These are phyloP conservation scores for Ceratobasidium sp. DNA, from an alignment of 1,284 basidiomycete species.

Conservation along the genomic window DNA sequence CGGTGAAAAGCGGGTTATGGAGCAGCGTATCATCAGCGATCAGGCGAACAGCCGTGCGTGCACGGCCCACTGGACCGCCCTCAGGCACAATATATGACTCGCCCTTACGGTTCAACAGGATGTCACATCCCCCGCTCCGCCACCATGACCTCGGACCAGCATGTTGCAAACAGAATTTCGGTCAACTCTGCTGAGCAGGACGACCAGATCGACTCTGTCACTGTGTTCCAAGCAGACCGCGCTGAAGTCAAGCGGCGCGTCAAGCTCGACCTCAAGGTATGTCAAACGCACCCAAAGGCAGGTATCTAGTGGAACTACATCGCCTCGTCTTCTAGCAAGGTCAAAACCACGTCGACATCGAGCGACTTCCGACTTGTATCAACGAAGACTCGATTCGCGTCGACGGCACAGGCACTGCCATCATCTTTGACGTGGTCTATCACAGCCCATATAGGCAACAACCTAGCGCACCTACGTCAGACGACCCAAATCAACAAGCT, in stretches of 20 bases:
- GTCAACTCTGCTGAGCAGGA: conserved; percentile 34
- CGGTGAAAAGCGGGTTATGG: no score
- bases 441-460: conserved; percentile 31
- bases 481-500: conserved; percentile 13
- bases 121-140: not conserved
- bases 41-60: no score
- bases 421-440: conserved; percentile 53
- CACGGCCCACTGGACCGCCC: no score
- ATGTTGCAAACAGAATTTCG: conserved; percentile 6
- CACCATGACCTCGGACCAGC: conserved; percentile 1
- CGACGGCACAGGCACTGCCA: conserved; percentile 51
- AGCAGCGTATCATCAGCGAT: no score
- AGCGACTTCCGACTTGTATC: no score
- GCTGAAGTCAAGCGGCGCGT: conserved; percentile 35
- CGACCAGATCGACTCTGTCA: conserved; percentile 18
- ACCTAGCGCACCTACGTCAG: not conserved
- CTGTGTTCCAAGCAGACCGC: conserved; percentile 10
- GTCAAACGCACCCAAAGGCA: not conserved
- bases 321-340: conserved; percentile 48
- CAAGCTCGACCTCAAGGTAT: conserved; percentile 26
- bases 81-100: not conserved
- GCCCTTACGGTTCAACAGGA: not conserved
- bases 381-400: no score
- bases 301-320: not conserved
- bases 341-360: no score